A percentile compares a stretch with the other conserved stretches of the same genome.
Evolutionary conservation across 805 yeast species (phyloP).

Genomic region (Maudiozyma turicensis): DNA sequence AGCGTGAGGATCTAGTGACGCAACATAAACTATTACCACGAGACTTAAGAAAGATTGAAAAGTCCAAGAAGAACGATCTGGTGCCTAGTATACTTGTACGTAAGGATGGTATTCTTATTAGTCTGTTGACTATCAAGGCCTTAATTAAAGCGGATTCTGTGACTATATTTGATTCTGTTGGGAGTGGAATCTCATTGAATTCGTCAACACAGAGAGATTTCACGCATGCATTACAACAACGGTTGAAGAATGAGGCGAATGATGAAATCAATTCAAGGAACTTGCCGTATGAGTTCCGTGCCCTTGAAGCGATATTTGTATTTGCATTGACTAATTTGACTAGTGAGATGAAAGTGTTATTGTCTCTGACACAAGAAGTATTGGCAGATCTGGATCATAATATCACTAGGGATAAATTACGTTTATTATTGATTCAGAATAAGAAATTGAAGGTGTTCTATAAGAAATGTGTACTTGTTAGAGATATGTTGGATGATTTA

Average conservation of each 20-base stretch:
- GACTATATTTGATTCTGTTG: slow-evolving; percentile 55
- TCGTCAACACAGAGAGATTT: slow-evolving; percentile 22
- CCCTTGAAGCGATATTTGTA: slow-evolving; percentile 77
- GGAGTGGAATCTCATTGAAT: slow-evolving; percentile 18
- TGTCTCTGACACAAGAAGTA: slow-evolving; percentile 63
- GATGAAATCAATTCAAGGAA: slow-evolving; percentile 20
- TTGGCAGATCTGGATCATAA: slow-evolving; percentile 70
- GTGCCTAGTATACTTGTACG: slow-evolving; percentile 79
- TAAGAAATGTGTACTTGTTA: slow-evolving; percentile 70
- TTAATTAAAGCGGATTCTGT: slow-evolving; percentile 65
- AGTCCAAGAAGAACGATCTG: slow-evolving; percentile 46
- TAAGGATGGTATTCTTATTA: slow-evolving; percentile 61
- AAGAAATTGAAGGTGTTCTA: slow-evolving; percentile 76
- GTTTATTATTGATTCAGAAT: slow-evolving; percentile 72
- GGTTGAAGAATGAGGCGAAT: slow-evolving; percentile 17
- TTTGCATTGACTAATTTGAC: slow-evolving; percentile 70
- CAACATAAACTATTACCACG: slow-evolving; percentile 78
- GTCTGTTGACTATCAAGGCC: slow-evolving; percentile 72
- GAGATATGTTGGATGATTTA: slow-evolving; percentile 78
- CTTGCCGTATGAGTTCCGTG: slow-evolving; percentile 83
- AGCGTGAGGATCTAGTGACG: slow-evolving; percentile 59
- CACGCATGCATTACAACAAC: slow-evolving; percentile 15
- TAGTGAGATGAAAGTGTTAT: slow-evolving; percentile 80
- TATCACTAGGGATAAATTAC: slow-evolving; percentile 68
- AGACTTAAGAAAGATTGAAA: slow-evolving; percentile 82